Conservation (phyloP, 2,329 filamentous ascomycete species). For the Cryphonectria japonica region DNA sequence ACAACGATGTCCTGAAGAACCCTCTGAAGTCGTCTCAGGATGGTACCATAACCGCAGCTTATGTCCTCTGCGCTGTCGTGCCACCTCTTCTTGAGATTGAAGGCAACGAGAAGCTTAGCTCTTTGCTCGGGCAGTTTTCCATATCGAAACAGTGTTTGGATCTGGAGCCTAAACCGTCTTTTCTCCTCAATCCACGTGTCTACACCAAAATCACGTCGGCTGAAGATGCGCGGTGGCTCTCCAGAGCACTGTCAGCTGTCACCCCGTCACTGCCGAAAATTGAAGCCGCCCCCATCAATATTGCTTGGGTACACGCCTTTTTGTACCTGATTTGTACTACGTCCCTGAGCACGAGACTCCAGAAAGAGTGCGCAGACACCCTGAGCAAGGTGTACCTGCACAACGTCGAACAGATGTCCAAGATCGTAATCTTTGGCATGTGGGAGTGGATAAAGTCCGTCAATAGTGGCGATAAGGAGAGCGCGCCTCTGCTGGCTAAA, state of each 20-base stretch:
- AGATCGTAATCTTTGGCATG: conserved; percentile 70
- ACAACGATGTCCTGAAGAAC: conserved; percentile 79
- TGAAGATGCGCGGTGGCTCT: conserved; percentile 79
- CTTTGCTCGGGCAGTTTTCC: conserved; percentile 63
- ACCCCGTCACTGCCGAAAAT: conserved; percentile 56
- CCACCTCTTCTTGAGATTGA: conserved; percentile 58
- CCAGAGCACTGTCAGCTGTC: conserved; percentile 69
- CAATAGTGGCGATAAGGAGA: conserved; percentile 78
- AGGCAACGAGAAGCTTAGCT: conserved; percentile 51
- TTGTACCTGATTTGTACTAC: conserved; percentile 76
- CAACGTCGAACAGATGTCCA: conserved; percentile 61
- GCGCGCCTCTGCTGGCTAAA: conserved; percentile 67
- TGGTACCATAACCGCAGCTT: conserved; percentile 79
- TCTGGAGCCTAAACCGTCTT: conserved; percentile 80
- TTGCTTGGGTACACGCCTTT: conserved; percentile 82
- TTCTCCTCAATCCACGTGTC: conserved; percentile 80
- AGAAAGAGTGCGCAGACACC: conserved; percentile 63
- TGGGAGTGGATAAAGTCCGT: conserved; percentile 78
- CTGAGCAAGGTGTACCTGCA: conserved; percentile 69
- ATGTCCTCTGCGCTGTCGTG: conserved; percentile 70
- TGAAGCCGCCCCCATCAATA: conserved; percentile 49
- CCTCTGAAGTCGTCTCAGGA: conserved; percentile 78
- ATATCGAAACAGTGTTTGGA: conserved; percentile 68
- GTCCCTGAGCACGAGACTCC: conserved; percentile 62
- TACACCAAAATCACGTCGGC: conserved; percentile 77